phyloP scores from a whole-genome alignment of 202 grass and related monocot species.

The Eragrostis tef region DNA sequence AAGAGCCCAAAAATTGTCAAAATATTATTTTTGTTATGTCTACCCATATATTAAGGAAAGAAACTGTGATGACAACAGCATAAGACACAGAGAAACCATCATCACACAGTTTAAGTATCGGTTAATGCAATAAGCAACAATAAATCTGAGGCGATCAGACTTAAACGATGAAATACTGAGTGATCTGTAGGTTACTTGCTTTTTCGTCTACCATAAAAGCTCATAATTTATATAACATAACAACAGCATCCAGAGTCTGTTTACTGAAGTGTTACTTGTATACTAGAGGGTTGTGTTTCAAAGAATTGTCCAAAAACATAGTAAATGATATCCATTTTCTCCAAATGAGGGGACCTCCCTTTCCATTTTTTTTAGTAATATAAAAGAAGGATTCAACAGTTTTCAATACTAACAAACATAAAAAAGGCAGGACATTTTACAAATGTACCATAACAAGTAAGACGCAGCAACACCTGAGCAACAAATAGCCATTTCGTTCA shows the following conservation, averaged over 20 bases:
- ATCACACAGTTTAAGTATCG: constrained; percentile 21
- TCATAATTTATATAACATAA: background rate
- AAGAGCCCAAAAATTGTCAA: background rate
- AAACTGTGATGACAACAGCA: background rate
- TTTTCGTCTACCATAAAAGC: constrained; percentile 1
- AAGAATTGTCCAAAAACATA: background rate
- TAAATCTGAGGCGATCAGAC: background rate
- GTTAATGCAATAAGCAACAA: constrained; percentile 8
- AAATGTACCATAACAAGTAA: background rate
- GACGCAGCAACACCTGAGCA: background rate
- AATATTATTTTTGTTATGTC: constrained; percentile 3
- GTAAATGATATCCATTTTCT: background rate
- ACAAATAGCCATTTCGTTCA: background rate
- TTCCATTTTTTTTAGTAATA: constrained; percentile 2
- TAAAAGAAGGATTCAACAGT: background rate
- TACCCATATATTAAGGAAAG: constrained; percentile 2
- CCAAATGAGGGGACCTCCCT: background rate
- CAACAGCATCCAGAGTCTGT: constrained; percentile 3
- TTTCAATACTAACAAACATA: too few relatives aligned
- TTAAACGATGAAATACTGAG: background rate
- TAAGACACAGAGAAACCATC: constrained; percentile 1
- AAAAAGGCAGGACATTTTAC: background rate
- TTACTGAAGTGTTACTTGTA: constrained; percentile 4
- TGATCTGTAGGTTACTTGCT: background rate
- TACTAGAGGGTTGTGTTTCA: background rate